Evolutionary conservation across 2,329 filamentous ascomycete species (phyloP), one percentile per base, ranked within the genome.

Genomic region (Ophiostoma perfectum): DNA sequence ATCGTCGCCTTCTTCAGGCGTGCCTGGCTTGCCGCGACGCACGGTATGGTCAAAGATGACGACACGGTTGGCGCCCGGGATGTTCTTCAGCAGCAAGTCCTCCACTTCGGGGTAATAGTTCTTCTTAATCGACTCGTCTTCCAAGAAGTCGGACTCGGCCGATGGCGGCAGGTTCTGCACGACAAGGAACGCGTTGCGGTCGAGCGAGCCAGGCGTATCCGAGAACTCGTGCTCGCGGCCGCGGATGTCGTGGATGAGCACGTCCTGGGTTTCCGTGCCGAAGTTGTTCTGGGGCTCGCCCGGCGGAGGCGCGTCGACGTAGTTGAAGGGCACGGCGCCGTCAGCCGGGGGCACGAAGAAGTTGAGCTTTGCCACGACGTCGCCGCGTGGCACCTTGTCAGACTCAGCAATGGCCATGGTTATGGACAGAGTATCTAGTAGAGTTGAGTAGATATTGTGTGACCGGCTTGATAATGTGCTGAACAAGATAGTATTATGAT

Each of bases 41-140:
- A 96, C 86, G 7, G 92, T 96, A 80, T 97, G 91, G 81, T 96
- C 92, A 79, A 96, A 97, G 75, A 96, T 80, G 73, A 91, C 81
- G 42, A 96, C 81, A 4, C 83, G 82, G 68, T 85, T 82, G 39
- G 86, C 83, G 67, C 89, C 90, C 0, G 89, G 87, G 16, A 96
- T 81, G 69, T 86, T 78, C 14, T 86, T 79, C 2, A 93, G 80
- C 0, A 97, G 80, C 39, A 96, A 80, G 65, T 83, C 77, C 78
- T 93, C 89, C 8, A 96, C 86, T 76, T 97, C 92, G 0, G 92
- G 90, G 80, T 97, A 97, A 82, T 96, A 97, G 67, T 87, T 83
- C 1, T 79, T 74, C 74, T 85, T 79, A 78, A 97, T 91, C 70
- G 85, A 86, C 11, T 82, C 85, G 74, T 93, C 89, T 76, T 91